Base-by-base conservation (phyloP, 441 rosid genomes). In the Pelargonium citronellum region DNA sequence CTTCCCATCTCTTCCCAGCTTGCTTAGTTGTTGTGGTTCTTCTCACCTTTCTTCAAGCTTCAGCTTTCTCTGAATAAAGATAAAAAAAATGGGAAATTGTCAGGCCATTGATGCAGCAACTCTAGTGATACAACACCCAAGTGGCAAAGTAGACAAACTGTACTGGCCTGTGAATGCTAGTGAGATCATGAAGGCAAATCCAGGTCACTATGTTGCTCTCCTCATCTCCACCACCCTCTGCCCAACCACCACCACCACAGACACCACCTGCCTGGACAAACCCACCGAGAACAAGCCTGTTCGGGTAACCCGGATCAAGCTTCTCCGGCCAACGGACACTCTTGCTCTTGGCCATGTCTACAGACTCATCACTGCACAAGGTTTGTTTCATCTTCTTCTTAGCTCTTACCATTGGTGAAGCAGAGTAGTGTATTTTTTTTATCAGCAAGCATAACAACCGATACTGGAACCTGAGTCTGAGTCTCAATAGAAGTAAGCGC, bases 201-300 rank as follows among this genome's bases (percentile, higher is more conserved):
- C 97, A 11, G 98, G 97, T 30, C 94, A 91, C 75, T 84, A 86
- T 80, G 96, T 92, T 44, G 89, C 95, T 75, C 95, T 91, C 73
- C 91, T 93, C 34, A 87, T 93, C 65, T 91, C 97, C 64, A 87
- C 91, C 82, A 85, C 91, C 65, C 68, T 88, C 51, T 85, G 81
- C 71, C 84, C 83, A 13, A 24, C 13, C 51, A 17, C 8, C 16
- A 16, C 10, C 64, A 17, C 11, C 64, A 58, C 2, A 1, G n/a
- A 1, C 64, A 17, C 30, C 64, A 15, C 30, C 11, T 46, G 24
- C n/a, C 47, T 69, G 39, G n/a, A 66, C 1, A 27, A 27, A 27
- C 1, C 30, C 30, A 27, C 30, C 30, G 57, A 51, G 5, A 51
- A 13, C 37, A 69, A 65, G 63, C 78, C 87, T 13, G 86, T 93